A percentile compares a stretch with the other conserved stretches of the same genome.
These are phyloP conservation scores for Allium fistulosum DNA, from an alignment of 106 monocot species.

Conservation along the genomic window DNA sequence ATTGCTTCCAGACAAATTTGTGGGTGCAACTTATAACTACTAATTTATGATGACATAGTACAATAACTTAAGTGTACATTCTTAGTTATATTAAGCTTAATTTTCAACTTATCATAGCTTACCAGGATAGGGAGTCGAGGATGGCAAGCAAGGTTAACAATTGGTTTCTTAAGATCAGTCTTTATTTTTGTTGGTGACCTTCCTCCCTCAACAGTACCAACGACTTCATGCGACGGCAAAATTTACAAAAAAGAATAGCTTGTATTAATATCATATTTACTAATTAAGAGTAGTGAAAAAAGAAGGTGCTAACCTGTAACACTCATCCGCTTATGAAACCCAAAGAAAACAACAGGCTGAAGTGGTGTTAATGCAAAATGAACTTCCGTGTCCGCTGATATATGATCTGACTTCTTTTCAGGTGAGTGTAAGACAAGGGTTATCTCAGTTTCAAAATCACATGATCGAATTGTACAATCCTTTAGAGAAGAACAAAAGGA, in stretches of 20 bases:
- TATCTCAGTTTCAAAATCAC: conserved; percentile 95
- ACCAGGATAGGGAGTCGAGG: conserved; percentile 95
- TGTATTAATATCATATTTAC: too few species aligned
- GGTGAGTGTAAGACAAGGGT: conserved; percentile 91
- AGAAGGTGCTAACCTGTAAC: conserved; percentile 63
- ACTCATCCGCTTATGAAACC: conserved; percentile 93
- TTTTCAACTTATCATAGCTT: conserved; percentile 2
- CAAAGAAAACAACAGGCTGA: conserved; percentile 94
- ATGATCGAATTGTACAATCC: conserved; percentile 93
- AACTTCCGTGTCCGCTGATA: conserved; percentile 78
- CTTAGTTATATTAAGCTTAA: too few species aligned
- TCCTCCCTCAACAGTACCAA: conserved; percentile 91
- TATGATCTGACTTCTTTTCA: conserved; percentile 74
- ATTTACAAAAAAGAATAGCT: background rate
- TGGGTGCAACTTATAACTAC: too few species aligned
- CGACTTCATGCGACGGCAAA: conserved; percentile 47
- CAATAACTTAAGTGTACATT: too few species aligned
- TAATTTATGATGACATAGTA: too few species aligned
- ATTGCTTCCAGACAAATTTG: too few species aligned
- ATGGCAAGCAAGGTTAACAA: conserved; percentile 96
- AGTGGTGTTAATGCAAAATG: conserved; percentile 93
- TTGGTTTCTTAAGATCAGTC: conserved; percentile 94
- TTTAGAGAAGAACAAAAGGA: conserved; percentile 15
- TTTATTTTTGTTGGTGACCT: conserved; percentile 92
- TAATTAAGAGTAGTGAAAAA: background rate